Base-by-base conservation (phyloP, 2,329 filamentous ascomycete genomes). In the Cyphellophora europaea region DNA sequence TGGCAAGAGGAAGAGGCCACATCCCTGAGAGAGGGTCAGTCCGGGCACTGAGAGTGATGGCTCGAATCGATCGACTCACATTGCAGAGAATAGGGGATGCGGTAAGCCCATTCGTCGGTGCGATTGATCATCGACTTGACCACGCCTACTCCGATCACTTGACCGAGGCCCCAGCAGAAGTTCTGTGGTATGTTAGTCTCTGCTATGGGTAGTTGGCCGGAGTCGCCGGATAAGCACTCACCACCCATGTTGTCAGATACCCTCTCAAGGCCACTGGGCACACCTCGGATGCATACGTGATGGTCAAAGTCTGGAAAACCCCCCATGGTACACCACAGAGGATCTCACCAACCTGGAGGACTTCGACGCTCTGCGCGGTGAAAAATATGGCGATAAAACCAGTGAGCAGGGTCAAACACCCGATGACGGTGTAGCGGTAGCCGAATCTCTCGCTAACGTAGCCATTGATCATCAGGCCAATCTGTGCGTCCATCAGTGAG, bases 371-470 rank as follows among this genome's bases (percentile, higher is more conserved):
- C 35, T 62, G 53, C 1, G 67, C 67, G 1, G 64, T 68, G 55
- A 71, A 71, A 49, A 68, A 67, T 38, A 71, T 65, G 8, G 65
- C 55, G 11, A 64, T 68, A 48, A 65, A 68, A 3, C 57, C 65
- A 18, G 57, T 61, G 38, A 71, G 56, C 19, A 66, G 45, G 6
- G 58, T 43, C 6, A 71, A 54, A 43, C 63, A 69, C 10, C 57
- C 50, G 49, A 71, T 62, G 35, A 71, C 61, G 1, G 66, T 69
- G 37, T 67, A 65, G 15, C 66, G 60, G 40, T 72, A 71, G 32
- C 68, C 68, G 41, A 69, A 68, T 4, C 61, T 57, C 42, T 71
- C 67, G 13, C 64, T 67, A 8, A 66, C 61, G 50, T 56, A 67
- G 23, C 67, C 67, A 42, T 69, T 70, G 41, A 66, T 60, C 41